Evolutionary conservation across 352 stramenopile species (phyloP), one percentile per base, ranked within the genome.

Genomic region (Pelagophyceae sp.): DNA sequence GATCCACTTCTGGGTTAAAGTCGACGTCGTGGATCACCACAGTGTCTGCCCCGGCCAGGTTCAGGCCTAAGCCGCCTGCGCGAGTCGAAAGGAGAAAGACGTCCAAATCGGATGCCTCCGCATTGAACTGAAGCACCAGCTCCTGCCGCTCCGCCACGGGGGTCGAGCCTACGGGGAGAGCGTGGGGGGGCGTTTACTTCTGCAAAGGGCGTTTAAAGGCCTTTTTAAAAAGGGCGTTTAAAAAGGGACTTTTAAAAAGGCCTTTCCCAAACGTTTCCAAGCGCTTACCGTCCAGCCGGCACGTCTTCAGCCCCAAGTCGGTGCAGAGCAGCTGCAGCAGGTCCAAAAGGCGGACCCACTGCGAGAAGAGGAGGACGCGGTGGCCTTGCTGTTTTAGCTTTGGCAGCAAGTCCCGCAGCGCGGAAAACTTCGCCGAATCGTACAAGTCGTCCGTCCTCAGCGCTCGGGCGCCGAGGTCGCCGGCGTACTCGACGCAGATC

Each of bases 241-340:
- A n/a, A n/a, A n/a, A n/a, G n/a, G n/a, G n/a, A n/a, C n/a, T n/a
- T n/a, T n/a, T n/a, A n/a, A n/a, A n/a, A n/a, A n/a, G n/a, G n/a
- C n/a, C n/a, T n/a, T n/a, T n/a, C n/a, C n/a, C n/a, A n/a, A n/a
- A n/a, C n/a, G n/a, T n/a, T n/a, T n/a, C n/a, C n/a, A n/a, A n/a
- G n/a, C n/a, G n/a, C n/a, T n/a, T n/a, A n/a, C n/a, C 96, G 85
- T 99, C 96, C 78, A 99, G 86, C 29, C 96, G 87, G 61, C 98
- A 90, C 81, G 95, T 97, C n/a, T 86, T 78, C n/a, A 96, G 77
- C n/a, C 80, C 81, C 58, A 94, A 82, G 88, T 83, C 72, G 20
- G 91, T 78, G 75, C 89, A 38, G 29, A 95, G 83, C 38, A 93
- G 89, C 76, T 94, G 90, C 33, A 98, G 82, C n/a, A 98, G 83